Conservation (phyloP, 768 basidiomycete species). For the Calocybe cyanea region DNA sequence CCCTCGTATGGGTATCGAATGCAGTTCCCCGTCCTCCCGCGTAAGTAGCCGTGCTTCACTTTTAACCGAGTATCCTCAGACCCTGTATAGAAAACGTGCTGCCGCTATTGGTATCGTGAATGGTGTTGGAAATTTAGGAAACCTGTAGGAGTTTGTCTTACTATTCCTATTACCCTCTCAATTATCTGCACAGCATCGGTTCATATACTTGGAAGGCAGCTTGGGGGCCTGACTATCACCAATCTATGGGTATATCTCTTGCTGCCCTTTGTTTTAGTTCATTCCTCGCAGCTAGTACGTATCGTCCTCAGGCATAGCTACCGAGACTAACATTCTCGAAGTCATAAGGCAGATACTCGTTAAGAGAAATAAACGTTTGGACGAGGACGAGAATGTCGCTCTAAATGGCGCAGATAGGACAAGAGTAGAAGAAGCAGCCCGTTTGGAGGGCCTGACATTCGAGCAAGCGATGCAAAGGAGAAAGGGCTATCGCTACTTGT, state of each 20-base stretch:
- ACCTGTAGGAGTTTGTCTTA: conserved; percentile 36
- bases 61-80: not conserved
- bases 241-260: conserved; percentile 51
- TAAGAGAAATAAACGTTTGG: conserved; percentile 46
- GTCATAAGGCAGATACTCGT: conserved; percentile 47
- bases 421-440: conserved; percentile 56
- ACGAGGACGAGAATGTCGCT: conserved; percentile 40
- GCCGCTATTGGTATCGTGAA: conserved; percentile 64
- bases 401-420: conserved; percentile 41
- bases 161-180: not conserved
- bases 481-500: conserved; percentile 57
- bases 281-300: conserved; percentile 28
- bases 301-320: not conserved
- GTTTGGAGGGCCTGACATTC: conserved; percentile 54
- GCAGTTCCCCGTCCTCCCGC: conserved; percentile 58
- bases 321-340: conserved; percentile 10
- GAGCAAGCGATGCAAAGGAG: conserved; percentile 55
- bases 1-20: conserved; percentile 61
- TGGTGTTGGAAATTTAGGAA: conserved; percentile 53
- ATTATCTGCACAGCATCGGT: conserved; percentile 39
- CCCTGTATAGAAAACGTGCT: conserved; percentile 36
- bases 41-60: conserved; percentile 20
- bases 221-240: conserved; percentile 65
- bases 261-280: conserved; percentile 31
- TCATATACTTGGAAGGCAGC: conserved; percentile 57